Evolutionary conservation across 2,329 filamentous ascomycete species (phyloP).

Genomic region (Botrytis cinerea): DNA sequence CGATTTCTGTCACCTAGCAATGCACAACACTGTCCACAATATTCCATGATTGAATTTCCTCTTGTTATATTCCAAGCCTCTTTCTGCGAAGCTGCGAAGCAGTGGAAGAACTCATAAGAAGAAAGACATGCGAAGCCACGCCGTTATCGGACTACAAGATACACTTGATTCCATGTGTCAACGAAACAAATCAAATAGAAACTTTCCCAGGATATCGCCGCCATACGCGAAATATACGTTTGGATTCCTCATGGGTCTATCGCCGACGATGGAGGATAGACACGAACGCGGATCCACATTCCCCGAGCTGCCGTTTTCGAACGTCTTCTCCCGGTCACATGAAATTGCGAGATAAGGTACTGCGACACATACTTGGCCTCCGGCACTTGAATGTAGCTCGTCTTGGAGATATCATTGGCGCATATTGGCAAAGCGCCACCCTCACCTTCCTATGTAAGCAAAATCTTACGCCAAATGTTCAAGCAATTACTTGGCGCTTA

Average conservation of each 20-base stretch:
- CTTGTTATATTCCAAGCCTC: neutral
- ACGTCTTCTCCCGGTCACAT: neutral
- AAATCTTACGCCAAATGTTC: neutral
- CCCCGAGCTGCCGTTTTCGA: slow-evolving; percentile 2
- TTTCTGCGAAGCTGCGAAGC: too few species aligned
- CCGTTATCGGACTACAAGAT: neutral
- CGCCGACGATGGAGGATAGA: neutral
- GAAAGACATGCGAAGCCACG: neutral
- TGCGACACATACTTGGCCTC: neutral
- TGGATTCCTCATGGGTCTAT: neutral
- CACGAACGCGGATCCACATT: neutral
- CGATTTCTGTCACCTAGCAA: neutral
- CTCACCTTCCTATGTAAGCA: slow-evolving; percentile 19
- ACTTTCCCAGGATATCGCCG: neutral
- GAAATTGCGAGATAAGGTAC: slow-evolving; percentile 8
- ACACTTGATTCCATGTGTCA: slow-evolving; percentile 5
- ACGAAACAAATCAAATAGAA: neutral
- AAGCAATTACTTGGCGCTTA: slow-evolving; percentile 13
- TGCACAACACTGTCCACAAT: neutral
- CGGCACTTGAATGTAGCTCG: neutral
- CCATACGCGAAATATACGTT: neutral
- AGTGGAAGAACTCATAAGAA: neutral
- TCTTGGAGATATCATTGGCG: slow-evolving; percentile 4
- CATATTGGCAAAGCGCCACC: slow-evolving; percentile 11
- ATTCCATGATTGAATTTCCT: neutral